phyloP scores from a whole-genome alignment of 2,329 filamentous ascomycete species.

The Acrodontium crateriforme region DNA sequence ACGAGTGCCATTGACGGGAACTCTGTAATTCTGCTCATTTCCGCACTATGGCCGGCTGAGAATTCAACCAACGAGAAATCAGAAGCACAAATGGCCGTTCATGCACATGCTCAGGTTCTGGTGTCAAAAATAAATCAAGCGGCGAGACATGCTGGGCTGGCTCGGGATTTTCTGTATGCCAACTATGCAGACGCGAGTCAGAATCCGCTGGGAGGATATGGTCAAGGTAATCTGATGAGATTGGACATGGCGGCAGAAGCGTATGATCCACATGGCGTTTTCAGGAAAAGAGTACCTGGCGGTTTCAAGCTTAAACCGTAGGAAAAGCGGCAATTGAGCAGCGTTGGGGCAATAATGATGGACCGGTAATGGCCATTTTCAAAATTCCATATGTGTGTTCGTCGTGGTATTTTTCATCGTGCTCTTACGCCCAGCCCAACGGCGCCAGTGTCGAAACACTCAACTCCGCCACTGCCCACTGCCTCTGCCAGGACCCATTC shows the following conservation, averaged over 20 bases:
- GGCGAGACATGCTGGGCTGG: background rate
- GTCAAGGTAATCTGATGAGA: constrained; percentile 12
- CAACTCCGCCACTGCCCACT: constrained; percentile 54
- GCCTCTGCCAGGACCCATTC: constrained; percentile 60
- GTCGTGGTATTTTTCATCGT: constrained; percentile 8
- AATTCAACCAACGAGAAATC: constrained; percentile 4
- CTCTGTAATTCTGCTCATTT: background rate
- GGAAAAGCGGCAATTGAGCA: too few relatives aligned
- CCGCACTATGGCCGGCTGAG: background rate
- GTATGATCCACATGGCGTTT: constrained; percentile 12
- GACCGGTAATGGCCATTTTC: too few relatives aligned
- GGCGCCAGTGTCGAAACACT: constrained; percentile 61
- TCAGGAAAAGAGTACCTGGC: constrained; percentile 8
- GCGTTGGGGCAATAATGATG: too few relatives aligned
- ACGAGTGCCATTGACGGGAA: constrained; percentile 1
- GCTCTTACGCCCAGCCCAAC: constrained; percentile 50
- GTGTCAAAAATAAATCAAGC: background rate
- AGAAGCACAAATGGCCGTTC: background rate
- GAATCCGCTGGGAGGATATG: constrained; percentile 19
- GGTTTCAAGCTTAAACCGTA: constrained; percentile 16
- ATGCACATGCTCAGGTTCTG: background rate
- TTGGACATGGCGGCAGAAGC: constrained; percentile 6
- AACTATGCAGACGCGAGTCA: constrained; percentile 21
- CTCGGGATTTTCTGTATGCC: constrained; percentile 8
- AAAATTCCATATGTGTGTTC: too few relatives aligned